A percentile compares a stretch with the other conserved stretches of the same genome.
These are phyloP conservation scores for Paraconiothyrium sp. DNA, from an alignment of 2,329 filamentous ascomycete genomes.

Conservation along the genomic window DNA sequence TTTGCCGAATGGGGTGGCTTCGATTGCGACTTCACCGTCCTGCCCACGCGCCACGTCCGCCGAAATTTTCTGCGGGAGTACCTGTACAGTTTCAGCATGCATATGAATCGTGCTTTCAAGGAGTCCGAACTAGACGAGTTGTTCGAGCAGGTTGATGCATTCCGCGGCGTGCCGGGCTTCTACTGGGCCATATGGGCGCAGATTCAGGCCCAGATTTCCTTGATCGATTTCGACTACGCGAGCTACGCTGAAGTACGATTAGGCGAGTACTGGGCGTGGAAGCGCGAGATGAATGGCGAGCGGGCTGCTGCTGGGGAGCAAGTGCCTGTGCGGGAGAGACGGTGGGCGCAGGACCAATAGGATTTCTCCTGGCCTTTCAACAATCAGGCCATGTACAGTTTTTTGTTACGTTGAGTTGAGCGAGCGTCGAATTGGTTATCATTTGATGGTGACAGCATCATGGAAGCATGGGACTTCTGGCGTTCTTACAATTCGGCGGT, in stretches of 20 bases:
- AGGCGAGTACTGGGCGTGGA: conserved; percentile 94
- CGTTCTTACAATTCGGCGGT: conserved; percentile 4
- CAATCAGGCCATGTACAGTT: conserved; percentile 5
- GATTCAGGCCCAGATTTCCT: conserved; percentile 92
- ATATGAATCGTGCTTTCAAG: conserved; percentile 46
- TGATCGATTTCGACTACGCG: conserved; percentile 97
- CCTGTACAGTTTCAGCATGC: conserved; percentile 71
- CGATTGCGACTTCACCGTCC: conserved; percentile 86
- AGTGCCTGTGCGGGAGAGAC: conserved; percentile 77
- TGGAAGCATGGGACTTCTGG: background rate
- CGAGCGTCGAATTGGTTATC: background rate
- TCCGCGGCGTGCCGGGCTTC: conserved; percentile 89
- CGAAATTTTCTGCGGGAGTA: conserved; percentile 86
- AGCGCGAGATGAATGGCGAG: conserved; percentile 74
- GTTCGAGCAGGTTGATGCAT: conserved; percentile 83
- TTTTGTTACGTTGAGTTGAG: conserved; percentile 1
- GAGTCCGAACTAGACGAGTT: conserved; percentile 74
- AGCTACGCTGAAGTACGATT: conserved; percentile 86
- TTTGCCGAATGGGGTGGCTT: conserved; percentile 99
- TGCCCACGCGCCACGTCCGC: conserved; percentile 81
- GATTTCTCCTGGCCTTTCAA: conserved; percentile 8
- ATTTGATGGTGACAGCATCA: background rate
- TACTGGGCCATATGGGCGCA: conserved; percentile 93
- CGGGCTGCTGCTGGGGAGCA: conserved; percentile 64
- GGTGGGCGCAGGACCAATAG: conserved; percentile 73